A percentile compares a stretch with the other conserved stretches of the same genome.
phyloP scores from a whole-genome alignment of 1,284 basidiomycete genomes.

The Megacollybia platyphylla region DNA sequence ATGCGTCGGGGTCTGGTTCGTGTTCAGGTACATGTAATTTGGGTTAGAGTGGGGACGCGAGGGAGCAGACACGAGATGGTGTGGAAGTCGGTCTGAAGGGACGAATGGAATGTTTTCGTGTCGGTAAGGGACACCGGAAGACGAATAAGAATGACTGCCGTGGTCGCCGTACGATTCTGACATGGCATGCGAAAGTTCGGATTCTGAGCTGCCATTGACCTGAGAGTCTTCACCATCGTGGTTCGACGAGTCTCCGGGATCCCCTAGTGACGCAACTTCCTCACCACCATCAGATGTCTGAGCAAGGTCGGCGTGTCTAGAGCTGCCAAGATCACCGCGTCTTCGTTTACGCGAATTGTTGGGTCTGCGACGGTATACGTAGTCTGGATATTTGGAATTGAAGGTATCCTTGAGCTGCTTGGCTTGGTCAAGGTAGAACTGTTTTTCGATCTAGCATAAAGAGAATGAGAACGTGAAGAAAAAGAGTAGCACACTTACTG shows the following conservation, averaged over 20 bases:
- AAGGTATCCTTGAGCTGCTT: slow-evolving; percentile 74
- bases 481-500: slow-evolving; percentile 5
- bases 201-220: slow-evolving; percentile 8
- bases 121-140: slow-evolving; percentile 14
- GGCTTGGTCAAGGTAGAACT: slow-evolving; percentile 75
- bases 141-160: slow-evolving; percentile 12
- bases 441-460: slow-evolving; percentile 51
- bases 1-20: too few species aligned
- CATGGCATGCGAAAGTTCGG: slow-evolving; percentile 16
- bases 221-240: slow-evolving; percentile 21
- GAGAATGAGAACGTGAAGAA: slow-evolving; percentile 8
- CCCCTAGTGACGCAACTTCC: slow-evolving; percentile 23
- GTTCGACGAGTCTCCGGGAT: slow-evolving; percentile 22
- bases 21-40: too few species aligned
- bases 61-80: slow-evolving; percentile 8
- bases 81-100: too few species aligned
- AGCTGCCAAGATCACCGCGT: slow-evolving; percentile 24
- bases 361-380: slow-evolving; percentile 71
- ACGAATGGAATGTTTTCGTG: slow-evolving; percentile 7
- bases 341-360: slow-evolving; percentile 71
- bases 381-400: slow-evolving; percentile 77
- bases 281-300: slow-evolving; percentile 21
- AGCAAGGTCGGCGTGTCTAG: slow-evolving; percentile 8
- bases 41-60: slow-evolving; percentile 2
- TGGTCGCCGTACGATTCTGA: slow-evolving; percentile 14